Evolutionary conservation across 176 grass and related monocot genomes (phyloP).

Genomic region (Oryza australiensis): DNA sequence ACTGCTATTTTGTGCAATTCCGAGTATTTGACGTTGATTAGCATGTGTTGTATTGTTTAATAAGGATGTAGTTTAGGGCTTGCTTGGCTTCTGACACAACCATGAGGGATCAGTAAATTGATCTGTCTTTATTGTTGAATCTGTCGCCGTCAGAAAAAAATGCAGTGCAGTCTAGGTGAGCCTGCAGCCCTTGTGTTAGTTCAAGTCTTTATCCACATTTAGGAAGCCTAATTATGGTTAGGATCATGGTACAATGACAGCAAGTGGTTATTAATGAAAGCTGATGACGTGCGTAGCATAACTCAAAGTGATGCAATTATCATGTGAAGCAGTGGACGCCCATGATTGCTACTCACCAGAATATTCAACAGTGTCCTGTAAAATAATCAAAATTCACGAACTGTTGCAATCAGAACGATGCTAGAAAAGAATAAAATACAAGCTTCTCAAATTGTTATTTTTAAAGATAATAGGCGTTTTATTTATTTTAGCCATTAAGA

Average conservation of each 20-base stretch:
- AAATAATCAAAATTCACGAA: not conserved
- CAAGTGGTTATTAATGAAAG: too few relatives aligned
- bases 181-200: too few relatives aligned
- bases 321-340: not conserved
- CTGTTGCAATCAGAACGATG: not conserved
- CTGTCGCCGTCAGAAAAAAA: not conserved
- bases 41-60: not conserved
- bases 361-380: not conserved
- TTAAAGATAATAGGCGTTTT: too few relatives aligned
- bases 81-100: not conserved
- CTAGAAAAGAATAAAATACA: too few relatives aligned
- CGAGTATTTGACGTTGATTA: not conserved
- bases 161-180: not conserved
- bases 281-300: too few relatives aligned
- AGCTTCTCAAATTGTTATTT: too few relatives aligned
- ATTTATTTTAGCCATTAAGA: too few relatives aligned
- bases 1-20: not conserved
- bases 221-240: too few relatives aligned
- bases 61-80: not conserved
- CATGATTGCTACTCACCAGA: not conserved
- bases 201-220: too few relatives aligned
- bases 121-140: not conserved
- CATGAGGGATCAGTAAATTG: constrained; percentile 1
- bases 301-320: not conserved
- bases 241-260: too few relatives aligned